Base-by-base conservation (phyloP, 1,284 basidiomycete species). In the Farysia itapuensis region DNA sequence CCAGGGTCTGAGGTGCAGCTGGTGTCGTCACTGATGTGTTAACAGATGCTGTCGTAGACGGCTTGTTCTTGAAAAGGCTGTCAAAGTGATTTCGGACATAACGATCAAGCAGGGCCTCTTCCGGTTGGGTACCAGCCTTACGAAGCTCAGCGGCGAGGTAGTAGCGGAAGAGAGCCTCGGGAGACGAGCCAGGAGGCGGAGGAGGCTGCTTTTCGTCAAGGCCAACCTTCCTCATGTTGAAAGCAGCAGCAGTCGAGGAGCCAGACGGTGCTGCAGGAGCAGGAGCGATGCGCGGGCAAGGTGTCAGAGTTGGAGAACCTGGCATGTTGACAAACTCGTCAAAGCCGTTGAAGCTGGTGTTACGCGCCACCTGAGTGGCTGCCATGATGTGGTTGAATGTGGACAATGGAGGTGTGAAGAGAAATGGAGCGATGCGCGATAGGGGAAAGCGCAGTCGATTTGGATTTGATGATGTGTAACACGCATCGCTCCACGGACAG, bases 11-110 rank as follows among this genome's bases (percentile, higher is more conserved):
- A 7, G 49, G 42, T 11, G 56, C 49, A 26, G 56, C 49, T 16
- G 52, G 42, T n/a, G 56, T 53, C 19, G 45, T 42, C 20, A 47
- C 46, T 15, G 54, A 47, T 1, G 54, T 41, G 16, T 37, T 35
- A 13, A 16, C 9, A 9, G 31, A 33, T 14, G 31, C 9, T 13
- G 31, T 11, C 6, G 36, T 2, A 19, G 31, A 20, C 14, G 31
- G 30, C 43, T 50, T 56, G 39, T 58, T 56, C 39, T 63, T 65
- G 44, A 65, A 51, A 39, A 70, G 51, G 32, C 52, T 66, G 40
- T 67, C 59, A 42, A 65, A 71, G 45, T 73, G 72, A 30, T 71
- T 67, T 35, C 63, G 50, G 20, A 74, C 70, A 32, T 73, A 67
- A 16, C 64, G 46, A 51, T 72, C 66, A 37, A 72, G 54, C 9